Percentiles rank a stretch among this genome's conserved stretches.
These are phyloP conservation scores for Diutina mesorugosa DNA, from an alignment of 1,139 yeast genomes.

Conservation along the genomic window DNA sequence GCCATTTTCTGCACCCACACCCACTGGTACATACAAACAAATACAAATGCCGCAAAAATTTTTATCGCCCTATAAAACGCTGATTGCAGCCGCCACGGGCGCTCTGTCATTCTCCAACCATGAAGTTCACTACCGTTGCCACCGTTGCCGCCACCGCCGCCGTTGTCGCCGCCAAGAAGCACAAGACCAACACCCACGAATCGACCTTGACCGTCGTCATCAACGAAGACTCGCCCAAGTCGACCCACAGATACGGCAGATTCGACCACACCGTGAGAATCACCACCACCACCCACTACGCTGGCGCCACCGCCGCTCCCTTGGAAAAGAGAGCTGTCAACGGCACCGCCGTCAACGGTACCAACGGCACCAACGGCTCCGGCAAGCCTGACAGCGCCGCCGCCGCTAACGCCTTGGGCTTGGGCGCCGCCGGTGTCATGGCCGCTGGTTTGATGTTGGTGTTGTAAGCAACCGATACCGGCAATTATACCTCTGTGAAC, in stretches of 20 bases:
- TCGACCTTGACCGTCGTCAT: neutral
- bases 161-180: neutral
- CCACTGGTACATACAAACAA: neutral
- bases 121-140: conserved; percentile 2
- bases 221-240: neutral
- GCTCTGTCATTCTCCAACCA: neutral
- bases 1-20: neutral
- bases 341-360: neutral
- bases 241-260: conserved; percentile 2
- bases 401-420: conserved; percentile 9
- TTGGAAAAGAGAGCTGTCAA: neutral
- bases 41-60: conserved; percentile 1
- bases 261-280: conserved; percentile 1
- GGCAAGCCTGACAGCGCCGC: conserved; percentile 7
- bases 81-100: neutral
- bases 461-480: neutral
- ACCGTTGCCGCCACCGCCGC: conserved; percentile 1
- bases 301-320: neutral
- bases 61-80: neutral
- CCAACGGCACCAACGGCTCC: conserved; percentile 14
- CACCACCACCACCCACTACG: conserved; percentile 1
- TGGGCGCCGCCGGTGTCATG: conserved; percentile 9
- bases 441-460: conserved; percentile 8
- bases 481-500: neutral
- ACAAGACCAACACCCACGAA: neutral